Base-by-base conservation (phyloP, 176 grass and related monocot species). In the Rhynchospora tenuis region DNA sequence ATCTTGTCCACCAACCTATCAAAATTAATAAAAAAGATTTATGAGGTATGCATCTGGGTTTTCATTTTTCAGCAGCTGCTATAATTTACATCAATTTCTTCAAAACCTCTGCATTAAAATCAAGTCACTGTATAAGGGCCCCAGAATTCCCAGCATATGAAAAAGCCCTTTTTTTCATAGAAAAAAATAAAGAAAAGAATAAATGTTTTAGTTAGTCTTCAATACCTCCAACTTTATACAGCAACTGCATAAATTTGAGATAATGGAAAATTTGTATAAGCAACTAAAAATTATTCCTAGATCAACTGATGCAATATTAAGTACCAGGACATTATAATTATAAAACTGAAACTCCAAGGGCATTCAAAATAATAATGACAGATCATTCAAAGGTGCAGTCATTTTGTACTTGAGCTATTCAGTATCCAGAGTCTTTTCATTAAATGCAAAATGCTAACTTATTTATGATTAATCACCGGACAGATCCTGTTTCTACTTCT, bases 1-100 rank as follows among this genome's bases (percentile, higher is more conserved):
- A 99, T 99, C 93, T 93, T 99, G 63, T 99, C 93, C 55, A 99
- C 96, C 85, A 99, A 84, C 96, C 93, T 99, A 83, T 50, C 77
- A 86, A 58, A 79, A 83, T 26, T 14, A 64, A 86, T 23, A 26
- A 72, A 55, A 29, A 15, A 26, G 51, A 7, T 46, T 6, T 68
- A 57, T 61, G 17, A 38, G 76, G 16, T 66, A 52, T 79, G 46
- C 50, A 77, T 77, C 24, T 14, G 55, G 24, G 14, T 7, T 54
- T 31, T 77, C 13, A 77, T 7, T 77, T 77, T 77, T 56, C 26
- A 55, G 55, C 14, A 77, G 0, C 38, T 29, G 8, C 71, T 72
- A 0, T 17, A 46, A 23, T 56, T 73, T 79, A 28, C 68, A 88
- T 79, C 28, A 69, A 85, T 55, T 50, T 61, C 64, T 62, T 19